Base-by-base conservation (phyloP, 148 eudicot species). In the Fagopyrum homotropicum region DNA sequence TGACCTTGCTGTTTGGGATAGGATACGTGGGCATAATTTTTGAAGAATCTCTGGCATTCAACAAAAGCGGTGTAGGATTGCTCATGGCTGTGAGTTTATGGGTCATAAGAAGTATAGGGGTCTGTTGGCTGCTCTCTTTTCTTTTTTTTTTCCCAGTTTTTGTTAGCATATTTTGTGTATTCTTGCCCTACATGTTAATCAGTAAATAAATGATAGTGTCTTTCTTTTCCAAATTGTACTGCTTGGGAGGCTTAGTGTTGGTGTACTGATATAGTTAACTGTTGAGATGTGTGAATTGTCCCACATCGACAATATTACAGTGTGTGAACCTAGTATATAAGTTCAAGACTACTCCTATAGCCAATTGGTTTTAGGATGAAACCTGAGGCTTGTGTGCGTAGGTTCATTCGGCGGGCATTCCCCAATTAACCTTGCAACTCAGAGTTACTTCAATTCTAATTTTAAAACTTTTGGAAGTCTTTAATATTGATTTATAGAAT, bases 11-110 rank as follows among this genome's bases (percentile, higher is more conserved):
- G 30, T 95, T 95, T 85, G 97, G 82, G 82, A 76, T 95, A 63
- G 98, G 97, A 52, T 95, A 95, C 81, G 89, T 84, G 49, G 97
- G 98, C 57, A 95, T 96, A 29, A 89, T 96, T 69, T 92, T 96
- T 83, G 99, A 96, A 84, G 99, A 90, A 79, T 90, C 97, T 64
- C 85, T 96, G 60, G 98, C 99, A 26, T 92, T 96, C 86, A 96
- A 96, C 82, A 96, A 96, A 86, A 92, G 99, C 77, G 99, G 99
- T 77, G 97, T 92, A 46, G 97, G 98, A 77, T 86, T 96, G 79
- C 76, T 92, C 51, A 96, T 96, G 99, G 99, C 94, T 45, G 99
- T 92, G 75, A 79, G 97, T 80, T 86, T 96, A 84, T 96, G 99
- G 99, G 87, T 85, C 66, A 77, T 96, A 76, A 85, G 99, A 48